Evolutionary conservation across 202 grass and related monocot genomes (phyloP).

Genomic region (Elaeis oleifera): DNA sequence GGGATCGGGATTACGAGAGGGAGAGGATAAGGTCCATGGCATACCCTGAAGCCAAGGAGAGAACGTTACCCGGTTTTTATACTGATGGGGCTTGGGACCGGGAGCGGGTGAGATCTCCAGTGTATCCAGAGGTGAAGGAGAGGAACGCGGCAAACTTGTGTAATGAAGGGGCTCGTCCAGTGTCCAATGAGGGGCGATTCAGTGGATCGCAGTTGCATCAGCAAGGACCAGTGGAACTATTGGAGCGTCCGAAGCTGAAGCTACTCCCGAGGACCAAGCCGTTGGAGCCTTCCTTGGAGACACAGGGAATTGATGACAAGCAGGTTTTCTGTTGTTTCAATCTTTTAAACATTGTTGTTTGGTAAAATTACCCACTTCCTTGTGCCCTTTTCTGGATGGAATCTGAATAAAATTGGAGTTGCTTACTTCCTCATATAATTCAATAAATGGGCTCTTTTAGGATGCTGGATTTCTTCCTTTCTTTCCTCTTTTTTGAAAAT

Average conservation of each 20-base stretch:
- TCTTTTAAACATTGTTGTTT: neutral
- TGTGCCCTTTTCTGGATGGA: too few species aligned
- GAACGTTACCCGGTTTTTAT: neutral
- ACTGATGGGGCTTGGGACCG: neutral
- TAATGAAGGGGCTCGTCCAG: conserved; percentile 39
- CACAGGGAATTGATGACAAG: conserved; percentile 48
- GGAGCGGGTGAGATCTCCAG: conserved; percentile 43
- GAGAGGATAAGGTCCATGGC: neutral
- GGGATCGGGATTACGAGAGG: neutral
- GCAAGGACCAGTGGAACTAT: conserved; percentile 26
- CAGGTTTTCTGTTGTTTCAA: neutral
- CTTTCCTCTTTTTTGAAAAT: neutral
- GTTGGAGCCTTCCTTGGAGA: conserved; percentile 35
- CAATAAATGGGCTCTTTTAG: too few species aligned
- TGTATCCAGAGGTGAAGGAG: conserved; percentile 31
- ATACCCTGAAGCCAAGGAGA: neutral
- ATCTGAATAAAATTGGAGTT: too few species aligned
- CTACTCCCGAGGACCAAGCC: conserved; percentile 76
- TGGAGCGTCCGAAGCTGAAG: conserved; percentile 74
- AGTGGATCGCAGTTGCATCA: conserved; percentile 10
- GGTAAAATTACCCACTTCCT: too few species aligned
- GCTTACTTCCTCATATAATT: too few species aligned
- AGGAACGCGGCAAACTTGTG: conserved; percentile 17
- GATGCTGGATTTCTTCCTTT: neutral
- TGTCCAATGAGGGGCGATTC: conserved; percentile 60